Percentiles rank a stretch among this genome's conserved stretches.
phyloP scores from a whole-genome alignment of 768 basidiomycete genomes.

The Mycena alexandri region DNA sequence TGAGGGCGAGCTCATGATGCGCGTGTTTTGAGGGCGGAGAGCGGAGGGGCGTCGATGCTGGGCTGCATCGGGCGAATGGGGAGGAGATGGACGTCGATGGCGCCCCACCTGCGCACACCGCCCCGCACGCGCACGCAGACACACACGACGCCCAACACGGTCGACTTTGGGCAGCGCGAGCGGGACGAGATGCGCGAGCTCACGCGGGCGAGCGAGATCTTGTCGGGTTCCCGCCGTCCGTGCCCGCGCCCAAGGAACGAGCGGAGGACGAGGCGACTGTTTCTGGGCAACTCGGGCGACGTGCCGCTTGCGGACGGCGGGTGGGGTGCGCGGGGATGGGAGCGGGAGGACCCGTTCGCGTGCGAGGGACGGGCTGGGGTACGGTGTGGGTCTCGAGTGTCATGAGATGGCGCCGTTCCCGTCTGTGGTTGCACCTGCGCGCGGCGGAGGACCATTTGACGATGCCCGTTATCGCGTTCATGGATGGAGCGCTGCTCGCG shows the following conservation, averaged over 20 bases:
- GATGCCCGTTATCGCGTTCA: slow-evolving; percentile 72
- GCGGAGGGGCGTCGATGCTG: slow-evolving; percentile 25
- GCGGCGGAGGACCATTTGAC: slow-evolving; percentile 82
- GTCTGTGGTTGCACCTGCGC: slow-evolving; percentile 69
- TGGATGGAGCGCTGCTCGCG: slow-evolving; percentile 74
- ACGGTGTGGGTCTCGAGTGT: slow-evolving; percentile 90
- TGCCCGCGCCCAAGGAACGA: background rate
- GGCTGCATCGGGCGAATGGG: background rate
- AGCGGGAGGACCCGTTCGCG: slow-evolving; percentile 57
- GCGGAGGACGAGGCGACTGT: slow-evolving; percentile 48
- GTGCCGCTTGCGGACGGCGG: slow-evolving; percentile 65
- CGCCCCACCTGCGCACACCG: too few relatives aligned
- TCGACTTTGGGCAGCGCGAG: slow-evolving; percentile 87
- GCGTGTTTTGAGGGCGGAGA: slow-evolving; percentile 55
- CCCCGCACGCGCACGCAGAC: slow-evolving; percentile 24
- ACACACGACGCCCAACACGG: slow-evolving; percentile 62
- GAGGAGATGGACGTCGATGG: slow-evolving; percentile 26
- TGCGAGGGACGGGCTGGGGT: slow-evolving; percentile 69
- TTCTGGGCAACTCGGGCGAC: slow-evolving; percentile 87
- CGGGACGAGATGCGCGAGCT: slow-evolving; percentile 92
- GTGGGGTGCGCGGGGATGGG: background rate
- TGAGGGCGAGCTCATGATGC: slow-evolving; percentile 66
- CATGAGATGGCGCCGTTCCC: slow-evolving; percentile 87
- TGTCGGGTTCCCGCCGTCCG: slow-evolving; percentile 48
- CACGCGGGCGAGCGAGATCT: slow-evolving; percentile 85